phyloP scores from a whole-genome alignment of 768 basidiomycete species.

The Pisolithus sp. region DNA sequence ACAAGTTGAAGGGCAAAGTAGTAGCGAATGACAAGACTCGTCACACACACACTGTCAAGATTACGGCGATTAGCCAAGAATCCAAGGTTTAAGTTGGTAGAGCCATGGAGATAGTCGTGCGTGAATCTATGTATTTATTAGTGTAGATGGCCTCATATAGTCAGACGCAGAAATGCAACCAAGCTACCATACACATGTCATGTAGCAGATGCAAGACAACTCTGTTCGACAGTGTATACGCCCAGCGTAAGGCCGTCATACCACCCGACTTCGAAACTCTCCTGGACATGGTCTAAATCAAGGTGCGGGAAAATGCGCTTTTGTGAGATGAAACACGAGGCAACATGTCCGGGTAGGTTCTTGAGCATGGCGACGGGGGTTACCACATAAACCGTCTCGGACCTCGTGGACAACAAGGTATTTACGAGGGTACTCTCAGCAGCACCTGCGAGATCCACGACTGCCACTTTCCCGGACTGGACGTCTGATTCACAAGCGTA shows the following conservation, averaged over 20 bases:
- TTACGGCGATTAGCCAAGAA: too few relatives aligned
- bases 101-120: too few relatives aligned
- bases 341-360: conserved; percentile 11
- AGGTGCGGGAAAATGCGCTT: conserved; percentile 31
- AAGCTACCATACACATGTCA: conserved; percentile 2
- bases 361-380: conserved; percentile 24
- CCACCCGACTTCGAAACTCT: conserved; percentile 24
- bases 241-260: conserved; percentile 28
- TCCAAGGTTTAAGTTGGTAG: too few relatives aligned
- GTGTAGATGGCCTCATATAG: too few relatives aligned
- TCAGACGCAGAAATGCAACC: too few relatives aligned
- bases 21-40: too few relatives aligned
- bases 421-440: conserved; percentile 11
- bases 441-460: conserved; percentile 29
- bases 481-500: conserved; percentile 16
- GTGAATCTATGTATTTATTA: too few relatives aligned
- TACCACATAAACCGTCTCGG: conserved; percentile 20
- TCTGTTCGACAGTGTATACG: conserved; percentile 19
- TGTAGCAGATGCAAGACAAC: conserved; percentile 4
- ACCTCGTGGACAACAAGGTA: conserved; percentile 9
- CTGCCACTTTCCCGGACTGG: conserved; percentile 9
- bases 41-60: too few relatives aligned
- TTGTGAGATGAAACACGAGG: conserved; percentile 20
- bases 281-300: conserved; percentile 32
- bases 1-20: too few relatives aligned